Percentiles rank a stretch among this genome's conserved stretches.
Conservation (phyloP, 2,329 filamentous ascomycete species). For the Fusarium tupiense region DNA sequence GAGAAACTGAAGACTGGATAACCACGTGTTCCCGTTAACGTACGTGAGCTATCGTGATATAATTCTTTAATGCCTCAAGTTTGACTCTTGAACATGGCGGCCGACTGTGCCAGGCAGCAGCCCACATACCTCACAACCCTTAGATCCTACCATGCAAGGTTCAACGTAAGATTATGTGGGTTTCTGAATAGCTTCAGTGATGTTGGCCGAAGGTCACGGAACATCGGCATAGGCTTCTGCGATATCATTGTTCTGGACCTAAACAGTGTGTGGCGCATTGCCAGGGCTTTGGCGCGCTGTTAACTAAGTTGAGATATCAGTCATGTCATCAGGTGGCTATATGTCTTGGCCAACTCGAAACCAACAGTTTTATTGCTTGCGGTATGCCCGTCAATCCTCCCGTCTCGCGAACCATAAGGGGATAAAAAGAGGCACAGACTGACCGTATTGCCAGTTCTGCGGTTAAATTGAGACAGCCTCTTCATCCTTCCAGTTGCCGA, state of each 20-base stretch:
- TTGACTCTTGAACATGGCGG: background rate
- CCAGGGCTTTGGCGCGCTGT: background rate
- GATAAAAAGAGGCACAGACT: background rate
- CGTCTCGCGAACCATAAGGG: background rate
- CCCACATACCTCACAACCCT: background rate
- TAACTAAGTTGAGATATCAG: background rate
- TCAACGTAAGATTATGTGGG: background rate
- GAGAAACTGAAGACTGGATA: background rate
- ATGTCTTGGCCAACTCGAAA: background rate
- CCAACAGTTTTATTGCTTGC: background rate
- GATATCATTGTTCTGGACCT: background rate
- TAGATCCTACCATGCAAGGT: no score
- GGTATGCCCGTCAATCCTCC: background rate
- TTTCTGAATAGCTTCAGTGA: background rate
- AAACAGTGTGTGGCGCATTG: rapidly evolving
- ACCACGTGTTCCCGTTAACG: background rate
- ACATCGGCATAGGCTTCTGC: background rate
- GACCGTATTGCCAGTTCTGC: background rate
- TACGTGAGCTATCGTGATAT: background rate
- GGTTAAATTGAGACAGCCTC: background rate
- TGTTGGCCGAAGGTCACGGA: background rate
- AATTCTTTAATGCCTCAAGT: background rate
- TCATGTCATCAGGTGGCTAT: background rate
- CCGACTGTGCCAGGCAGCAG: background rate
- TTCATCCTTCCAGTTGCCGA: no score